Base-by-base conservation (phyloP, 2,329 filamentous ascomycete species). In the Sporothrix luriei region DNA sequence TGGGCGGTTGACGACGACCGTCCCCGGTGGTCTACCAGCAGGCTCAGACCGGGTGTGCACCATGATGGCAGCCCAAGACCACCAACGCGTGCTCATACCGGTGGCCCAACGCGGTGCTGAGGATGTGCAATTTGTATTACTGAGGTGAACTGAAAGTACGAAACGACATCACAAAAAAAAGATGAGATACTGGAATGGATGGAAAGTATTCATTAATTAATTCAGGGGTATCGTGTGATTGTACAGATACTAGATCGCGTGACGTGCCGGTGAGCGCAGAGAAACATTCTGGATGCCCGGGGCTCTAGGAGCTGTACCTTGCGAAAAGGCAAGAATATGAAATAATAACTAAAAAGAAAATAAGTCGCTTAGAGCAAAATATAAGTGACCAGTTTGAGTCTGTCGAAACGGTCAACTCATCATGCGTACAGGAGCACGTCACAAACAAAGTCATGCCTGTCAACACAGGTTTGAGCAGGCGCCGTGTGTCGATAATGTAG, bases 21-120 rank as follows among this genome's bases (percentile, higher is more conserved):
- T 86, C 9, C 75, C 76, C 0, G 81, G 78, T 1, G 84, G 84
- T 29, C 79, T 86, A 26, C 80, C 82, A 11, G 76, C 76, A 40
- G 85, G 84, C 4, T 74, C 76, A 71, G 86, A 85, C 76, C 80
- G 84, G 66, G 82, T 82, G 54, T 86, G 84, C 75, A 84, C 83
- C 24, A 83, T 86, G 78, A 81, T 81, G 26, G 79, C 83, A 1
- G 78, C 83, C 4, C 77, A 76, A 71, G 86, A 86, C 74, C 84
- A 86, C 77, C 85, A 87, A 76, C 84, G 84, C 16, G 85, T 87
- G 2, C 74, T 85, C 29, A 88, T 88, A 85, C 85, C 85, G 38
- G 78, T 85, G 65, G 84, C 84, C 68, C 82, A 85, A 76, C 80
- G 84, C 73, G 84, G 84, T 61, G 77, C 82, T 4, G 84, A 85